Conservation (phyloP, 2,329 filamentous ascomycete genomes). For the Alternaria postmessia region DNA sequence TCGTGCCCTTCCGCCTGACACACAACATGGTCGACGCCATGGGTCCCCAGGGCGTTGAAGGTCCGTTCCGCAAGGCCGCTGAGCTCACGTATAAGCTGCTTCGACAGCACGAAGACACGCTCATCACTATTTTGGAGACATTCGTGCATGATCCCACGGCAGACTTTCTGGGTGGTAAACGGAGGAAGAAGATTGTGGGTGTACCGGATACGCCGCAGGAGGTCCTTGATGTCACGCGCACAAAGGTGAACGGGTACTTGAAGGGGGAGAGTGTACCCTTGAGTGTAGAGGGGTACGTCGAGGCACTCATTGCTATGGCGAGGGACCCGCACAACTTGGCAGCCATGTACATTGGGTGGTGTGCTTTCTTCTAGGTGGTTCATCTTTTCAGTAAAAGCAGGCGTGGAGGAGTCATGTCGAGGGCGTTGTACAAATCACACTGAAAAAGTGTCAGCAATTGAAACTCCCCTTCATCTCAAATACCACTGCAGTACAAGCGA, state of each 20-base stretch:
- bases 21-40: conserved; percentile 99
- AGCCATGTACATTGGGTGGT: conserved; percentile 98
- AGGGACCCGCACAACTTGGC: conserved; percentile 80
- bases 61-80: conserved; percentile 88
- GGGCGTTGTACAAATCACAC: too few species aligned
- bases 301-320: conserved; percentile 89
- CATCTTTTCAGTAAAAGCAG: not conserved
- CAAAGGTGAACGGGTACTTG: conserved; percentile 85
- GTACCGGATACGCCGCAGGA: conserved; percentile 75
- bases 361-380: conserved; percentile 66
- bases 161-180: conserved; percentile 80
- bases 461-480: not conserved
- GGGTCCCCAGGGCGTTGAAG: conserved; percentile 90
- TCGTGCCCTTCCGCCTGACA: conserved; percentile 94
- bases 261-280: conserved; percentile 89
- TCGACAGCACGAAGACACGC: conserved; percentile 89
- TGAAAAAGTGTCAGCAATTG: not conserved
- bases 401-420: not conserved
- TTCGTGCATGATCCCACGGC: conserved; percentile 97
- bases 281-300: conserved; percentile 96
- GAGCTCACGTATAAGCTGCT: conserved; percentile 87
- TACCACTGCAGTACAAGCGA: not conserved
- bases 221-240: conserved; percentile 86
- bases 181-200: conserved; percentile 61
- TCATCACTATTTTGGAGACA: conserved; percentile 96